phyloP scores from a whole-genome alignment of 1,139 yeast genomes.

The Trichomonascaceae sp. region DNA sequence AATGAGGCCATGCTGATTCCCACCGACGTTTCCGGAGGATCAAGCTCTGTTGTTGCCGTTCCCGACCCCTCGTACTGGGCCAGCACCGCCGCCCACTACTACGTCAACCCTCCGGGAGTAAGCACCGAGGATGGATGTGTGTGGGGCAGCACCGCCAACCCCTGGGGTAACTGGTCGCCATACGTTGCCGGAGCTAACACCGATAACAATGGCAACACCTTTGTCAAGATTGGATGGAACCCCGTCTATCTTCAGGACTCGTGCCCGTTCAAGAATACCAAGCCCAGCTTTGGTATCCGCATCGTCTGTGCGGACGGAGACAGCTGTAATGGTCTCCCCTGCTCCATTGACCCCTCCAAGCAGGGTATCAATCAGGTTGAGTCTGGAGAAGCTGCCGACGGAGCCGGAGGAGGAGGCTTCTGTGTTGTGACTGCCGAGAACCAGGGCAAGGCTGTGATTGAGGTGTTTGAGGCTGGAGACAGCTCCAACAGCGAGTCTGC shows the following conservation, averaged over 20 bases:
- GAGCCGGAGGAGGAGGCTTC: conserved; percentile 59
- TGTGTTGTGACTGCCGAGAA: conserved; percentile 72
- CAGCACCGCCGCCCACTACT: conserved; percentile 72
- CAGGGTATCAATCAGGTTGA: conserved; percentile 44
- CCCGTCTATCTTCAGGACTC: conserved; percentile 59
- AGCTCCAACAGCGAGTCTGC: background rate
- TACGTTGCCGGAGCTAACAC: conserved; percentile 84
- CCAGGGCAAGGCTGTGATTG: conserved; percentile 54
- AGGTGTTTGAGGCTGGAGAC: conserved; percentile 38
- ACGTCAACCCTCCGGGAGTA: conserved; percentile 77
- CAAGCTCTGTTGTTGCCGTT: conserved; percentile 50
- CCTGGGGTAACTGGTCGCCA: conserved; percentile 85
- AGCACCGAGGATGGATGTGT: conserved; percentile 64
- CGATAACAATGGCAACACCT: conserved; percentile 56
- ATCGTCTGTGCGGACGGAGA: conserved; percentile 58
- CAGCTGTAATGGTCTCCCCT: conserved; percentile 60
- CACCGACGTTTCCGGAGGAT: conserved; percentile 42
- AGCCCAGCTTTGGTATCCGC: conserved; percentile 60
- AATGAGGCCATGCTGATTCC: conserved; percentile 91
- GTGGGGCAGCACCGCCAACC: conserved; percentile 62
- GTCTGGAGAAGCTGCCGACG: conserved; percentile 25
- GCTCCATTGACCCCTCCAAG: conserved; percentile 64
- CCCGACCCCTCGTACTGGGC: conserved; percentile 58
- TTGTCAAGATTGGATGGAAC: conserved; percentile 80
- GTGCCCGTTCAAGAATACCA: conserved; percentile 37